Evolutionary conservation across 257 asterid genomes (phyloP).

Genomic region (Solanum pennellii): DNA sequence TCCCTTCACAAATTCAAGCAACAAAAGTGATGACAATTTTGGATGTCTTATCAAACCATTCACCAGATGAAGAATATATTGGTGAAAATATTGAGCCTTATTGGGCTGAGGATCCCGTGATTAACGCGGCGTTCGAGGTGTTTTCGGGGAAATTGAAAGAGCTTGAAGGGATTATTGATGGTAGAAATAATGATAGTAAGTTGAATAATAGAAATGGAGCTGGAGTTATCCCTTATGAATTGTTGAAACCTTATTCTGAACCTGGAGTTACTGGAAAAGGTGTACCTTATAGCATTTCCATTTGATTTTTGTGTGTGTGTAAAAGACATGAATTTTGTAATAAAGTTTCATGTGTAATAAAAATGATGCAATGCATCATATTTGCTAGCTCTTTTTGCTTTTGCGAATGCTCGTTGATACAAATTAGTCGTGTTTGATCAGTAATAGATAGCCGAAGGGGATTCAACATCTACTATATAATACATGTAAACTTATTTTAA

Average conservation of each 20-base stretch:
- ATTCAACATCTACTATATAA: too few relatives aligned
- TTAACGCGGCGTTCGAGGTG: constrained; percentile 39
- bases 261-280: constrained; percentile 78
- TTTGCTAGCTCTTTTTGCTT: neutral
- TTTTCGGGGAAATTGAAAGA: constrained; percentile 36
- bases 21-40: constrained; percentile 33
- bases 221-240: constrained; percentile 63
- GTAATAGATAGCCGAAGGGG: too few relatives aligned
- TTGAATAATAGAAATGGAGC: constrained; percentile 65
- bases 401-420: neutral
- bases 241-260: constrained; percentile 55
- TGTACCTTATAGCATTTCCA: constrained; percentile 71
- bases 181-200: constrained; percentile 20
- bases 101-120: constrained; percentile 27
- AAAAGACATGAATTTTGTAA: neutral
- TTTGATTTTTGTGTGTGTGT: constrained; percentile 11
- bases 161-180: constrained; percentile 65
- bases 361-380: neutral
- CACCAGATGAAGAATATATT: constrained; percentile 77
- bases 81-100: constrained; percentile 29
- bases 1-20: constrained; percentile 69
- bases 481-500: too few relatives aligned
- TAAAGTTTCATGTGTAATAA: neutral
- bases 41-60: constrained; percentile 60
- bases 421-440: too few relatives aligned